Evolutionary conservation across 2,329 filamentous ascomycete species (phyloP), one percentile per base, ranked within the genome.

Genomic region (Penicillium capsulatum): DNA sequence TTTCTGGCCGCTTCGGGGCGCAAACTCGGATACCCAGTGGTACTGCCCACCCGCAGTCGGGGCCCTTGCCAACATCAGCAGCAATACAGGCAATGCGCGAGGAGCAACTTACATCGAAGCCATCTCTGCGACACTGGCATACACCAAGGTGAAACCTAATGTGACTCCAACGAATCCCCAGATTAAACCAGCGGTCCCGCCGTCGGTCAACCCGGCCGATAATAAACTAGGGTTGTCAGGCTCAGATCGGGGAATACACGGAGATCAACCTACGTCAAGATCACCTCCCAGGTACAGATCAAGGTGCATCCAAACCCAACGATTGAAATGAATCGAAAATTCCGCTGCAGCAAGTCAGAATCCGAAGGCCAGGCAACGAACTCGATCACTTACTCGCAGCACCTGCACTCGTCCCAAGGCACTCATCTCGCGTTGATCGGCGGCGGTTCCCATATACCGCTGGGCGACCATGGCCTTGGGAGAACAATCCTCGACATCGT

Each of bases 291-390:
- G 30, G 67, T 71, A 27, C 60, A 59, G 24, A 70, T 64, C 34
- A 69, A 45, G 8, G 66, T 69, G 32, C 64, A 68, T 11, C 60
- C 64, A 44, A 72, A 72, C 9, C 68, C 68, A 11, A 71, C 50
- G 38, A 71, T 70, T 0, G 68, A 69, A 24, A 70, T 49, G 40
- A 69, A 70, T 16, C 59, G 58, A 54, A 71, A 72, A 38, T 69
- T 69, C 48, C 68, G 57, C 68, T 71, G 38, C 11, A 10, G 4
- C 10, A 11, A 17, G 28, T 37, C 32, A 53, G 48, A 14, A 11
- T n/a, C 6, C 34, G 16, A 13, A 3, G 13, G 14, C 14, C 20
- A 31, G 15, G 24, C 14, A 3, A 15, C 3, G 9, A 37, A 42
- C 48, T 36, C 17, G n/a, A 14, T 13, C 30, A 46, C 56, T 39